These are phyloP conservation scores for Phytophthora pini DNA, from an alignment of 352 stramenopile species.

Conservation along the genomic window DNA sequence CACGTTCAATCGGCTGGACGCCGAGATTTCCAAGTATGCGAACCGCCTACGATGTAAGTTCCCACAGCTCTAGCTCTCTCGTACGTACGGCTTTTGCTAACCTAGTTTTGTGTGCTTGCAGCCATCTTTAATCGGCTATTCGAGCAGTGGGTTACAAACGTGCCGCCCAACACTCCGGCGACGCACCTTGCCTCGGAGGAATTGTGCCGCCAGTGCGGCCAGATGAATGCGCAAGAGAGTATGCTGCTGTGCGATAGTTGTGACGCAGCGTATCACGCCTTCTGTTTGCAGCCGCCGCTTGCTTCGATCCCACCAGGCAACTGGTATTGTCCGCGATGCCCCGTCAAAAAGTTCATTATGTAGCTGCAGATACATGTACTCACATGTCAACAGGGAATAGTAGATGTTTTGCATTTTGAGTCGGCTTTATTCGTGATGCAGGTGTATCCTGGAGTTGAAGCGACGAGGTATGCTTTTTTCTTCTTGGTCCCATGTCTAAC, in stretches of 20 bases:
- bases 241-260: conserved; percentile 89
- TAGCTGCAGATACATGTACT: conserved; percentile 36
- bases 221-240: conserved; percentile 71
- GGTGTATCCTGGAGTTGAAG: conserved; percentile 3
- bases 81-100: background rate
- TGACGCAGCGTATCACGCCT: conserved; percentile 84
- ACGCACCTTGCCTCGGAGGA: conserved; percentile 68
- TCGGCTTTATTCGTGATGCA: conserved; percentile 12
- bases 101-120: conserved; percentile 30
- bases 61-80: background rate
- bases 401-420: conserved; percentile 8
- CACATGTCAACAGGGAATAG: conserved; percentile 4
- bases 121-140: conserved; percentile 85
- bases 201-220: conserved; percentile 66
- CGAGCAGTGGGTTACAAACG: conserved; percentile 73
- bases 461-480: conserved; percentile 2
- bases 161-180: conserved; percentile 59
- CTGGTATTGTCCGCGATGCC: conserved; percentile 85
- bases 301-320: conserved; percentile 68
- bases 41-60: conserved; percentile 81
- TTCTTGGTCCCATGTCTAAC: conserved; percentile 3
- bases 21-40: conserved; percentile 82
- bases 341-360: conserved; percentile 50
- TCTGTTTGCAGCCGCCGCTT: conserved; percentile 75
- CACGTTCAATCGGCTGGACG: conserved; percentile 79